Conservation (phyloP, 148 eudicot species). For the Hydrangea macrophylla region DNA sequence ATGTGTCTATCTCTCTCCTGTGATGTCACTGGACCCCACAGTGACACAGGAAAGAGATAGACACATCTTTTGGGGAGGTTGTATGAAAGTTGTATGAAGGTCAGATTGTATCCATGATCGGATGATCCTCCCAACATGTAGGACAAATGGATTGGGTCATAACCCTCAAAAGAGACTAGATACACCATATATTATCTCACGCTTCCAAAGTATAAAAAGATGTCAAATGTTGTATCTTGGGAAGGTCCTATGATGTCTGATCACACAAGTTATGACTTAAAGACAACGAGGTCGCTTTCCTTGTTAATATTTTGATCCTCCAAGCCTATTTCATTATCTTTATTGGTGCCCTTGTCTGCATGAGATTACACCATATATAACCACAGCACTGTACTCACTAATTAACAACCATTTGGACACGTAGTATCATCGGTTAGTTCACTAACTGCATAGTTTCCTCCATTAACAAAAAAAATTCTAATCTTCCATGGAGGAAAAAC, state of each 20-base stretch:
- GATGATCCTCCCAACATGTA: too few species aligned
- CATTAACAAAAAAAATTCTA: conserved; percentile 13
- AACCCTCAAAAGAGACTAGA: neutral
- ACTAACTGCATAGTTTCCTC: conserved; percentile 7
- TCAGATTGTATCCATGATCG: too few species aligned
- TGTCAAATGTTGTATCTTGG: neutral
- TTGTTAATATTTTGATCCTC: neutral
- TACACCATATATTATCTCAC: neutral
- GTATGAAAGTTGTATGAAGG: too few species aligned
- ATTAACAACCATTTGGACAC: conserved; percentile 1
- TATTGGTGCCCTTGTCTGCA: neutral
- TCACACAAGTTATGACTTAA: conserved; percentile 4
- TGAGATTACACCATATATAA: conserved; percentile 6
- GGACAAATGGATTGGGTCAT: too few species aligned
- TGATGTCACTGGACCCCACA: too few species aligned
- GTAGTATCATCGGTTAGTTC: neutral
- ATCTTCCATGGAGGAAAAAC: conserved; percentile 10
- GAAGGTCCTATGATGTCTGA: neutral
- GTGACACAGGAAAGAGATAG: too few species aligned
- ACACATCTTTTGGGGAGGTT: too few species aligned
- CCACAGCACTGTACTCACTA: conserved; percentile 2
- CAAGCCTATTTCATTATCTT: neutral
- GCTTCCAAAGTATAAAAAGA: neutral
- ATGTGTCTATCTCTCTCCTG: too few species aligned
- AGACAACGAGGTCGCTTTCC: conserved; percentile 8